Conservation (phyloP, 495 filamentous ascomycete species). For the Echria macrotheca region DNA sequence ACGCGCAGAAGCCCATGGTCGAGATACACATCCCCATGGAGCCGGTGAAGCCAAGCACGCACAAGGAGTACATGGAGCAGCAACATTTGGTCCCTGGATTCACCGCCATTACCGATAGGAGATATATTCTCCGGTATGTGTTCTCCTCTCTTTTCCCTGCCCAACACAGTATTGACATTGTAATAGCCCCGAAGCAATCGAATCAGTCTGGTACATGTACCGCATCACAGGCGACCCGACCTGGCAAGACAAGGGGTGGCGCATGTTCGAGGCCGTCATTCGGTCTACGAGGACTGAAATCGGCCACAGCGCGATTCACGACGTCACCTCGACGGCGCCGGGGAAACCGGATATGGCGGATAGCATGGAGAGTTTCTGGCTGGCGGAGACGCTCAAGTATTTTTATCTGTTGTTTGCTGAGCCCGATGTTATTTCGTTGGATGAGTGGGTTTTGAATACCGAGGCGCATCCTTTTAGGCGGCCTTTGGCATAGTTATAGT, state of each 20-base stretch:
- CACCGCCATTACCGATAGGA: slow-evolving; percentile 47
- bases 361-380: slow-evolving; percentile 61
- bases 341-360: slow-evolving; percentile 29
- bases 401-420: slow-evolving; percentile 84
- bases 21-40: slow-evolving; percentile 20
- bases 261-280: slow-evolving; percentile 76
- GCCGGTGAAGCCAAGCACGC: slow-evolving; percentile 44
- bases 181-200: slow-evolving; percentile 80
- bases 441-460: slow-evolving; percentile 77
- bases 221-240: slow-evolving; percentile 74
- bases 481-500: slow-evolving; percentile 37
- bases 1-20: slow-evolving; percentile 21
- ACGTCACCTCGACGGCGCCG: slow-evolving; percentile 44
- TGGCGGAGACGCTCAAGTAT: slow-evolving; percentile 86
- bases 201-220: slow-evolving; percentile 94
- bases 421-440: slow-evolving; percentile 66
- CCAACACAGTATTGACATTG: not conserved
- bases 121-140: slow-evolving; percentile 73
- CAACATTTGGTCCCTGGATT: slow-evolving; percentile 62
- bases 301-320: slow-evolving; percentile 68
- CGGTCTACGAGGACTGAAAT: slow-evolving; percentile 58
- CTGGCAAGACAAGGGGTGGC: slow-evolving; percentile 86
- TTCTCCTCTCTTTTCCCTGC: not conserved
- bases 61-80: slow-evolving; percentile 57
- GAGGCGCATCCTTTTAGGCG: slow-evolving; percentile 54